Conservation (phyloP, 352 stramenopile species). For the Globisporangium acanthophoron region DNA sequence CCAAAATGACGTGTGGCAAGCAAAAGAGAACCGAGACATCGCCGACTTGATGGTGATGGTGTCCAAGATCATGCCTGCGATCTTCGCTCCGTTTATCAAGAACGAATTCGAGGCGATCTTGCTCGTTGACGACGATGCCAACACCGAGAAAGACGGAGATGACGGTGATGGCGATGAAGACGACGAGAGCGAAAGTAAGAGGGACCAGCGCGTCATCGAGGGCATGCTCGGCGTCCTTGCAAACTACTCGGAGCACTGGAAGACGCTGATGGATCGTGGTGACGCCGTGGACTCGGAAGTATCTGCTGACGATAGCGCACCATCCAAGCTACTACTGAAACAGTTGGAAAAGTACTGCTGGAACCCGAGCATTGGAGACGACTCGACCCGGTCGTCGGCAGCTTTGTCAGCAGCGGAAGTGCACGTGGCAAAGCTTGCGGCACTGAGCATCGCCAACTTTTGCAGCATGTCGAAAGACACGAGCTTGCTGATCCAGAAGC, state of each 20-base stretch:
- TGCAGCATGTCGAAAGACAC: conserved; percentile 31
- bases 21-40: conserved; percentile 45
- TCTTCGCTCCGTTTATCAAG: conserved; percentile 50
- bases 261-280: conserved; percentile 8
- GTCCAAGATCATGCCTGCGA: conserved; percentile 35
- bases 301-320: conserved; percentile 17
- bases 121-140: conserved; percentile 12
- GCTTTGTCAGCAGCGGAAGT: conserved; percentile 23
- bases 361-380: conserved; percentile 15
- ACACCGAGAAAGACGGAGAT: conserved; percentile 1
- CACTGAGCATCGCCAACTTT: conserved; percentile 44
- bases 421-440: conserved; percentile 48
- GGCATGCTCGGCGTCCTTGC: conserved; percentile 42
- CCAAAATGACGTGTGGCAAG: conserved; percentile 15
- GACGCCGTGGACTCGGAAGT: conserved; percentile 15
- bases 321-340: conserved; percentile 27
- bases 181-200: conserved; percentile 15
- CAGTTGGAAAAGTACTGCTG: conserved; percentile 52
- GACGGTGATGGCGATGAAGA: conserved; percentile 30
- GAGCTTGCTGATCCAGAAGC: conserved; percentile 27
- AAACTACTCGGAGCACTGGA: conserved; percentile 51
- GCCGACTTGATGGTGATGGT: conserved; percentile 52
- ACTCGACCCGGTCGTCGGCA: conserved; percentile 18
- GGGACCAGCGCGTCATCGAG: conserved; percentile 45
- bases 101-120: conserved; percentile 48